A percentile compares a stretch with the other conserved stretches of the same genome.
Evolutionary conservation across 2,329 filamentous ascomycete genomes (phyloP).

Genomic region (Magnaporthiopsis incrustans): DNA sequence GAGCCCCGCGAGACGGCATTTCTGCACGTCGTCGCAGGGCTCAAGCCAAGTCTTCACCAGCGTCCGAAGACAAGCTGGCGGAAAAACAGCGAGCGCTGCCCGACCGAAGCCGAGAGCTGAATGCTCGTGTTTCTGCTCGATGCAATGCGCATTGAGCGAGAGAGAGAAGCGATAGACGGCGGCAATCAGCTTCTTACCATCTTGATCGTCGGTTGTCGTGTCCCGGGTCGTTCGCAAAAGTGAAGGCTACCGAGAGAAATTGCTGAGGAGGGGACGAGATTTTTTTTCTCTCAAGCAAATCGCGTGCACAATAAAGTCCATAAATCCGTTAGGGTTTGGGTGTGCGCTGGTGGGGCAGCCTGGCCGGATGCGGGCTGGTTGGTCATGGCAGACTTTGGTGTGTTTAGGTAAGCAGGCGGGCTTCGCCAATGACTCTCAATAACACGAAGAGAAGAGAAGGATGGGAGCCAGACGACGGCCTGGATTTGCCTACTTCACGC

Average conservation of each 20-base stretch:
- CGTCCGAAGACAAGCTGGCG: slow-evolving; percentile 31
- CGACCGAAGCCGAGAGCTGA: slow-evolving; percentile 18
- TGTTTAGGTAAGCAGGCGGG: neutral
- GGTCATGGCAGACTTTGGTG: too few species aligned
- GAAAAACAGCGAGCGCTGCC: slow-evolving; percentile 24
- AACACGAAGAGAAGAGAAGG: neutral
- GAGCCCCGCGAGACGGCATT: slow-evolving; percentile 55
- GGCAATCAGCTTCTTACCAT: slow-evolving; percentile 52
- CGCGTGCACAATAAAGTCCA: slow-evolving; percentile 5
- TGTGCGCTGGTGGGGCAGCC: neutral
- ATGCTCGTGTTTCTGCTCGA: neutral
- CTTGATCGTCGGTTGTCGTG: slow-evolving; percentile 43
- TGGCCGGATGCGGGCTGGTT: neutral
- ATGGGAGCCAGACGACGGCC: neutral
- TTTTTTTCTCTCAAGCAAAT: slow-evolving; percentile 12
- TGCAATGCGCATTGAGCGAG: slow-evolving; percentile 3
- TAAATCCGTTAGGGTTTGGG: slow-evolving; percentile 1
- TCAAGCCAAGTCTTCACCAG: slow-evolving; percentile 61
- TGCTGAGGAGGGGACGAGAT: slow-evolving; percentile 14
- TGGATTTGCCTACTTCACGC: neutral
- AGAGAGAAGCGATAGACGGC: neutral
- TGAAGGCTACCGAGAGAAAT: slow-evolving; percentile 8
- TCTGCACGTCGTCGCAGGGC: slow-evolving; percentile 37
- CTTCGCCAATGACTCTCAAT: neutral
- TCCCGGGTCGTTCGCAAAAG: slow-evolving; percentile 26